phyloP scores from a whole-genome alignment of 2,329 filamentous ascomycete genomes.

The Colletotrichum kahawae region DNA sequence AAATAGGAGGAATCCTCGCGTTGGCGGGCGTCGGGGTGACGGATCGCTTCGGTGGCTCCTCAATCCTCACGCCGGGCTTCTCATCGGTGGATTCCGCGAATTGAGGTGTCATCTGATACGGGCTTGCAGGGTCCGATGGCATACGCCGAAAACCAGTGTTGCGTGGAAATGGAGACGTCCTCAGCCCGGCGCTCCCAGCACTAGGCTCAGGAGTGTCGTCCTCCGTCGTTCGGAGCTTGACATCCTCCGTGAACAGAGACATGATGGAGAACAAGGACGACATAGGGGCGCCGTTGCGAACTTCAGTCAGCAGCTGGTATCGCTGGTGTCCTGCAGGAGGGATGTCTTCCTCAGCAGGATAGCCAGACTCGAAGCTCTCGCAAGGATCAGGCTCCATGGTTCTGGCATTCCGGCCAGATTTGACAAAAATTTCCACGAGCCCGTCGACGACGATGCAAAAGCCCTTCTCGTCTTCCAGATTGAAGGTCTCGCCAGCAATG shows the following conservation, averaged over 20 bases:
- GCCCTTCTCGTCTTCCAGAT: constrained; percentile 96
- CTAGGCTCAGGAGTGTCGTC: constrained; percentile 44
- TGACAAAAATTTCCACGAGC: constrained; percentile 96
- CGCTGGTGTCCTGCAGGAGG: constrained; percentile 73
- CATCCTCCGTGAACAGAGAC: constrained; percentile 94
- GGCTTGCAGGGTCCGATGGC: constrained; percentile 22
- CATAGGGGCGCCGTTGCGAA: constrained; percentile 98
- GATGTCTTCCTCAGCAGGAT: constrained; percentile 68
- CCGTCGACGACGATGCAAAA: constrained; percentile 98
- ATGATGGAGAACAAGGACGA: constrained; percentile 97
- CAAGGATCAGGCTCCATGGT: constrained; percentile 34
- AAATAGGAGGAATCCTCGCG: constrained; percentile 74
- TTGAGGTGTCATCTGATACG: constrained; percentile 7
- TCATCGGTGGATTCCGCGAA: background rate
- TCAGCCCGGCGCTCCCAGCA: background rate
- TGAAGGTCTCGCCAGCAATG: constrained; percentile 92
- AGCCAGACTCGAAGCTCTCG: constrained; percentile 50
- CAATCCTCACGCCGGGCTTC: background rate
- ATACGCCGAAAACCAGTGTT: constrained; percentile 10
- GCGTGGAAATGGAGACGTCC: constrained; percentile 12
- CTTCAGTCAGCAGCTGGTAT: constrained; percentile 94
- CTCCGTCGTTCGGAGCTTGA: constrained; percentile 78
- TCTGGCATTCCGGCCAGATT: constrained; percentile 70
- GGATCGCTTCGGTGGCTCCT: constrained; percentile 9
- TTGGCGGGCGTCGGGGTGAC: constrained; percentile 2